phyloP scores from a whole-genome alignment of 345 rosid species.

The Moringa oleifera region DNA sequence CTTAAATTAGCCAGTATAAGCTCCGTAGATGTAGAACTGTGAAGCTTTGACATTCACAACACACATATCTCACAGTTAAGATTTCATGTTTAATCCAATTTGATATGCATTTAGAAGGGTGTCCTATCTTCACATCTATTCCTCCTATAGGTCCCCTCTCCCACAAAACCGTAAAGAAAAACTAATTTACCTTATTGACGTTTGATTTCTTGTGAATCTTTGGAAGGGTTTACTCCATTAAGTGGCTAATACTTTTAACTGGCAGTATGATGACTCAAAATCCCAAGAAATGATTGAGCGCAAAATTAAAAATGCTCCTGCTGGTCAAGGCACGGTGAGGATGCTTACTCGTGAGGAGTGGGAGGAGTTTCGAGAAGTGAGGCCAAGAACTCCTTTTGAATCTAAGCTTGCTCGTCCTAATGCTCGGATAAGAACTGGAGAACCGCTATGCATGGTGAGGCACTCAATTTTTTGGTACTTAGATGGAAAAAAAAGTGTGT shows the following conservation, averaged over 20 bases:
- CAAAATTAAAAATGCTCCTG: slow-evolving; percentile 76
- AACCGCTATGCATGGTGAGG: slow-evolving; percentile 53
- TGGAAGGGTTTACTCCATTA: not conserved
- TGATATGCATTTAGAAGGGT: not conserved
- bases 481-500: not conserved
- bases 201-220: not conserved
- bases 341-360: slow-evolving; percentile 86
- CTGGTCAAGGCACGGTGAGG: slow-evolving; percentile 75
- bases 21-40: not conserved
- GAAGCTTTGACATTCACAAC: not conserved
- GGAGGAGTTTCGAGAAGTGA: slow-evolving; percentile 76
- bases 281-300: slow-evolving; percentile 88
- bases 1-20: not conserved
- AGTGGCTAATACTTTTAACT: slow-evolving; percentile 6
- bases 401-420: slow-evolving; percentile 90
- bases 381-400: slow-evolving; percentile 95
- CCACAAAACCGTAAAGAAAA: not conserved
- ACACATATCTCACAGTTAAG: not conserved
- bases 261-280: slow-evolving; percentile 68
- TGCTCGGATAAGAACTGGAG: slow-evolving; percentile 82
- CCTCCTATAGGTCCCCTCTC: not conserved
- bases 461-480: not conserved
- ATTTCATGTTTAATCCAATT: not conserved
- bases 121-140: not conserved
- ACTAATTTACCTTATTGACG: not conserved